These are phyloP conservation scores for Geosmithia putterillii DNA, from an alignment of 2,329 filamentous ascomycete species.

Conservation along the genomic window DNA sequence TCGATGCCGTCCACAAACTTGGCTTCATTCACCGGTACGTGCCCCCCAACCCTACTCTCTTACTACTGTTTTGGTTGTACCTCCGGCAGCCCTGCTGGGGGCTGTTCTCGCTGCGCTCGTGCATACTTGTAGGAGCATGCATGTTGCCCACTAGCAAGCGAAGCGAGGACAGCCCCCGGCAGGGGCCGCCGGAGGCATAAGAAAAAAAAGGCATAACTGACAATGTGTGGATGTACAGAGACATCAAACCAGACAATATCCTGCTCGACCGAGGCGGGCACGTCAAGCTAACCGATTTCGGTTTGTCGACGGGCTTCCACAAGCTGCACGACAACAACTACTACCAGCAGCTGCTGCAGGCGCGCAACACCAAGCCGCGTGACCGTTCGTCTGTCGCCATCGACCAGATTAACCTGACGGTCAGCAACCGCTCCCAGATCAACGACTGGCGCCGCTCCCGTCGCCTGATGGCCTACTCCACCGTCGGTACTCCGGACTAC, in stretches of 20 bases:
- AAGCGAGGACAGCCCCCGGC: too few relatives aligned
- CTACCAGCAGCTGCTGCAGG: conserved; percentile 90
- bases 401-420: conserved; percentile 95
- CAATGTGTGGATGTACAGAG: conserved; percentile 54
- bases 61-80: too few relatives aligned
- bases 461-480: conserved; percentile 93
- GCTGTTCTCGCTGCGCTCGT: too few relatives aligned
- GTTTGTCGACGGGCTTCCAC: conserved; percentile 94
- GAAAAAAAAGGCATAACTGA: too few relatives aligned
- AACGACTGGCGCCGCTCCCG: conserved; percentile 98
- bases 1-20: conserved; percentile 94
- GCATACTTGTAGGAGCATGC: neutral
- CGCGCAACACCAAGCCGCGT: conserved; percentile 56
- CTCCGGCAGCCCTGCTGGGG: too few relatives aligned
- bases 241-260: conserved; percentile 99
- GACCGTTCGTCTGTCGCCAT: conserved; percentile 92
- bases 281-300: conserved; percentile 97
- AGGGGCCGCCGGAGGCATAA: too few relatives aligned
- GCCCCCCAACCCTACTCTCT: neutral
- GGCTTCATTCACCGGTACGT: conserved; percentile 94
- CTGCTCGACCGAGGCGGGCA: conserved; percentile 89
- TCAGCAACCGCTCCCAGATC: conserved; percentile 94
- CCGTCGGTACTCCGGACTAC: conserved; percentile 95
- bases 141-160: neutral
- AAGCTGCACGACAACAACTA: conserved; percentile 97